Evolutionary conservation across 352 stramenopile species (phyloP), one percentile per base, ranked within the genome.

Genomic region (Pythium periplocum): DNA sequence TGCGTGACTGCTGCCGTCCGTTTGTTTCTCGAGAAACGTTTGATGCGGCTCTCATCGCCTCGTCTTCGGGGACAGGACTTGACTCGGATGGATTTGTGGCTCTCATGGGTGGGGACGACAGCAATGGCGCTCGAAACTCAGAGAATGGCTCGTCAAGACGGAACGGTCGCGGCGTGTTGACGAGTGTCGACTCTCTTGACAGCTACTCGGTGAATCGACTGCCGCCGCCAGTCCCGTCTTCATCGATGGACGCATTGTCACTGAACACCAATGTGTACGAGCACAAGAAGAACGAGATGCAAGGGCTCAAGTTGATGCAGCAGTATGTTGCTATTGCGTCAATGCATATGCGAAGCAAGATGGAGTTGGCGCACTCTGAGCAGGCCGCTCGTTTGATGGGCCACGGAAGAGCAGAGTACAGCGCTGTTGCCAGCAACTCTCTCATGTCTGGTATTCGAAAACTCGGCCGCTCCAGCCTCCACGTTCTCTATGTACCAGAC

Each of bases 261-360:
- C 51, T 33, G 38, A 67, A 36, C 40, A 43, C 49, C 2, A 54
- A 59, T 2, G 66, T 55, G 26, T 89, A 89, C 37, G 80, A 93
- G 43, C 71, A 81, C 47, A 72, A 72, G 41, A 90, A 84, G 46
- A 86, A 93, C 42, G 82, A 95, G 39, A 76, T 83, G 30, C 75
- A 86, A 54, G 83, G 73, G 10, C 57, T 95, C 6, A 87, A 87
- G 51, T 69, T 95, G 9, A 93, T 95, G 78, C 78, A 93, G 48
- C 73, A 95, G 57, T 95, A 95, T 49, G 83, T 95, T 8, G 77
- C 71, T 6, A 90, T 93, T 52, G 85, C 85, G 3, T 95, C 85
- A 39, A 91, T 87, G 71, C 85, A 95, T 54, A 93, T 95, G 85
- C 73, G 77, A n/a, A 93, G 75, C 50, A 95, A 93, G 52, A 78